A percentile compares a stretch with the other conserved stretches of the same genome.
Conservation (phyloP, 176 grass and related monocot species). For the Oryza meyeriana region DNA sequence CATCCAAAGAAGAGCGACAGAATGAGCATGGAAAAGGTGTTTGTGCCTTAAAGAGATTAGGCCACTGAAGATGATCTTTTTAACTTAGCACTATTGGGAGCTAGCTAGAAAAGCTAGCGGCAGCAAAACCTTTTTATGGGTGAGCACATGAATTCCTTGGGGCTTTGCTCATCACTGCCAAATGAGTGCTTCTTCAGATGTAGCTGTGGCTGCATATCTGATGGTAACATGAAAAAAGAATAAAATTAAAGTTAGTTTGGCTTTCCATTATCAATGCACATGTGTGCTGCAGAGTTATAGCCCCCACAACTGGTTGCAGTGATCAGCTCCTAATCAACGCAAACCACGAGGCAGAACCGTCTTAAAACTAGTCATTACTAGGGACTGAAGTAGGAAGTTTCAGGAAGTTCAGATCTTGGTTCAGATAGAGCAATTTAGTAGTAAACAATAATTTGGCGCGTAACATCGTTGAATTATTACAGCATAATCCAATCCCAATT, state of each 20-base stretch:
- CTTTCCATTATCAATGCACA: conserved; percentile 40
- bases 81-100: not conserved
- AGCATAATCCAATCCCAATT: conserved; percentile 30
- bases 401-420: not conserved
- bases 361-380: conserved; percentile 17
- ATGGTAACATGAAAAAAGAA: conserved; percentile 32
- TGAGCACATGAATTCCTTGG: conserved; percentile 54
- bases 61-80: conserved; percentile 1
- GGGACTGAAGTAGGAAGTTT: not conserved
- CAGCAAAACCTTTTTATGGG: conserved; percentile 74
- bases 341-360: too few species aligned
- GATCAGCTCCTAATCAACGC: not conserved
- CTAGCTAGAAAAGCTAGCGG: not conserved
- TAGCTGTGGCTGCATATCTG: conserved; percentile 51
- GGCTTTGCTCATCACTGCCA: conserved; percentile 58
- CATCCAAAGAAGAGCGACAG: conserved; percentile 12
- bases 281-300: conserved; percentile 20
- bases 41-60: conserved; percentile 3
- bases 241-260: conserved; percentile 18
- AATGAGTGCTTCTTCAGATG: conserved; percentile 50
- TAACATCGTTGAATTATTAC: not conserved
- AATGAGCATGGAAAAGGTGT: not conserved
- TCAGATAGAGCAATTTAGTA: not conserved
- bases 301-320: not conserved
- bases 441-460: not conserved